Conservation (phyloP, 2,329 filamentous ascomycete genomes). For the Huntiella savannae region DNA sequence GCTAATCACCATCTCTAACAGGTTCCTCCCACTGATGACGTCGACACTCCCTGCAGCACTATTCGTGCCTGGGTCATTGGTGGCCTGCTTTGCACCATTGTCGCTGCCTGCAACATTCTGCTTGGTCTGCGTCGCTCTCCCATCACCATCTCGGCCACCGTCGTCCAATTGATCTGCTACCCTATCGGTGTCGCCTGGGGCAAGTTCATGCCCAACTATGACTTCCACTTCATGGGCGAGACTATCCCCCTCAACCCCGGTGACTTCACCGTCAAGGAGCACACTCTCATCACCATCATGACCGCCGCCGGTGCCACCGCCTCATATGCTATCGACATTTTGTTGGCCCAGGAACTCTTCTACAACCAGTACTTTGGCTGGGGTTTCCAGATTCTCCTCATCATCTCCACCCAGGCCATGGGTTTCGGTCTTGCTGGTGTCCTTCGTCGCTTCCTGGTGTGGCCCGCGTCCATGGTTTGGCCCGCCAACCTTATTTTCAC, state of each 20-base stretch:
- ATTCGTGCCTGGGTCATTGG: constrained; percentile 42
- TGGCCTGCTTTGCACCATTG: constrained; percentile 35
- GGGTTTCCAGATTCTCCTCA: constrained; percentile 34
- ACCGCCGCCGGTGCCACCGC: constrained; percentile 20
- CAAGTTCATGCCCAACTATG: constrained; percentile 17
- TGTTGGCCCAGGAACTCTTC: constrained; percentile 32
- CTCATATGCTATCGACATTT: constrained; percentile 23
- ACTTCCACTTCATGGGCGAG: constrained; percentile 18
- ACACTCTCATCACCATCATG: constrained; percentile 30
- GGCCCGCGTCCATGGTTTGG: constrained; percentile 39
- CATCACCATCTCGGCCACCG: constrained; percentile 32
- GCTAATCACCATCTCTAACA: background rate
- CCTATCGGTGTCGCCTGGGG: constrained; percentile 23
- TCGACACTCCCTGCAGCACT: constrained; percentile 35
- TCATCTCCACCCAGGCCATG: constrained; percentile 34
- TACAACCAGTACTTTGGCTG: constrained; percentile 37
- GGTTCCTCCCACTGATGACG: constrained; percentile 23
- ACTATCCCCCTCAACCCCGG: constrained; percentile 22
- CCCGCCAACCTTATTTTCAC: constrained; percentile 34
- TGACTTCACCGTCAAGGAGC: constrained; percentile 27
- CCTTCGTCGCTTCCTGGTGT: constrained; percentile 32
- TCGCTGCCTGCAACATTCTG: constrained; percentile 36
- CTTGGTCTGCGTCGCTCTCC: constrained; percentile 30
- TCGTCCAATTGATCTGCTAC: constrained; percentile 36
- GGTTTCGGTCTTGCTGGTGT: constrained; percentile 39